These are phyloP conservation scores for Fusarium longipes DNA, from an alignment of 2,329 filamentous ascomycete genomes.

Conservation along the genomic window DNA sequence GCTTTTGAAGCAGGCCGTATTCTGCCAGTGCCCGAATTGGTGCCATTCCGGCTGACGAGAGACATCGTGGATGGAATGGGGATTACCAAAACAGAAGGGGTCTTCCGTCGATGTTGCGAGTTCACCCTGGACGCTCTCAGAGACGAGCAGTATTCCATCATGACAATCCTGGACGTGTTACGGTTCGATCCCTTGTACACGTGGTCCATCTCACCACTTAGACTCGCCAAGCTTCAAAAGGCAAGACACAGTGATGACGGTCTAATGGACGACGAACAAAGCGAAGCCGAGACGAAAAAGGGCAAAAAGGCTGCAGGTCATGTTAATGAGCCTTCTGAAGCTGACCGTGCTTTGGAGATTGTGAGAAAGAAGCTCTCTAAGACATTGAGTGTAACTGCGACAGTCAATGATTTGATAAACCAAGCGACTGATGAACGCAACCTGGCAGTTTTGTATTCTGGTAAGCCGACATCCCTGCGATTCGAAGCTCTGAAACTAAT, in stretches of 20 bases:
- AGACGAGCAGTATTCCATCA: constrained; percentile 96
- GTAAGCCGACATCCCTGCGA: constrained; percentile 56
- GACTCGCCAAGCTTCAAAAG: constrained; percentile 72
- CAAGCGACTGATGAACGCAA: constrained; percentile 94
- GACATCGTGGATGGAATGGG: constrained; percentile 98
- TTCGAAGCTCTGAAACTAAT: constrained; percentile 38
- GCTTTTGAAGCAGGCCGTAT: constrained; percentile 97
- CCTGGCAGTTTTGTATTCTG: constrained; percentile 87
- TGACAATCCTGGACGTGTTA: constrained; percentile 97
- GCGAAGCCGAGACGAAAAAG: constrained; percentile 57
- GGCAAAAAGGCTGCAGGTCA: constrained; percentile 49
- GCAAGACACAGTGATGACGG: constrained; percentile 64
- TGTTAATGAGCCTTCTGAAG: constrained; percentile 75
- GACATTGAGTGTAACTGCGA: constrained; percentile 91
- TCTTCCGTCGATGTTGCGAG: constrained; percentile 97
- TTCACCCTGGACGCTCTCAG: constrained; percentile 94
- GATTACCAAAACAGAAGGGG: constrained; percentile 91
- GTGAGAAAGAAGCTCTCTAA: constrained; percentile 97
- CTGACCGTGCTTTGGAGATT: constrained; percentile 89
- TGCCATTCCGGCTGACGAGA: constrained; percentile 92
- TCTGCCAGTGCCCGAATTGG: constrained; percentile 93
- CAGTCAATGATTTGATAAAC: constrained; percentile 96
- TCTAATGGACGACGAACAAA: constrained; percentile 53
- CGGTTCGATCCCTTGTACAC: constrained; percentile 98
- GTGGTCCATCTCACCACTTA: constrained; percentile 85